Percentiles rank a stretch among this genome's conserved stretches.
phyloP scores from a whole-genome alignment of 1,284 basidiomycete genomes.

The Inonotus obliquus region DNA sequence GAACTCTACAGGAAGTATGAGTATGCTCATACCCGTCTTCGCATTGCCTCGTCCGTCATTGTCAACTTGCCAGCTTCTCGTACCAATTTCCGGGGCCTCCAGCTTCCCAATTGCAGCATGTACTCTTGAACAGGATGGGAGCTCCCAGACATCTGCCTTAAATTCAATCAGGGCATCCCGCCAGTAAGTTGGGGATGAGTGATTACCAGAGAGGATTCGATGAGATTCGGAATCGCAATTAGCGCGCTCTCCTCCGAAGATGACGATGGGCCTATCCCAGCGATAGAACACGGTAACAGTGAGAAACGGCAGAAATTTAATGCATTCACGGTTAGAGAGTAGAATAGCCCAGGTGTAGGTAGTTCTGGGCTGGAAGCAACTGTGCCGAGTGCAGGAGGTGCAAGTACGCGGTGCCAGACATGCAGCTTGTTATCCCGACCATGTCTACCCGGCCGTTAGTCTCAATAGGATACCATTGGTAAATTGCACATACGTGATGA shows the following conservation, averaged over 20 bases:
- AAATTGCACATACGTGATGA: slow-evolving; percentile 62
- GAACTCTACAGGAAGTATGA: background rate
- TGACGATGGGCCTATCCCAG: slow-evolving; percentile 16
- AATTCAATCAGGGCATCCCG: slow-evolving; percentile 4
- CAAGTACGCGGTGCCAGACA: slow-evolving; percentile 54
- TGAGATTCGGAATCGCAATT: slow-evolving; percentile 79
- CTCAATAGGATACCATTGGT: background rate
- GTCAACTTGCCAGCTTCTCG: slow-evolving; percentile 27
- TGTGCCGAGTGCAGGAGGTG: slow-evolving; percentile 45
- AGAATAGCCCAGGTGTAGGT: slow-evolving; percentile 47
- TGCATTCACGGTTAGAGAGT: slow-evolving; percentile 81
- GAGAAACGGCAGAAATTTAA: slow-evolving; percentile 88
- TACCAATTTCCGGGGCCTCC: slow-evolving; percentile 23
- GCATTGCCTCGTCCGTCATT: slow-evolving; percentile 42
- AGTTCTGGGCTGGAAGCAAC: slow-evolving; percentile 47
- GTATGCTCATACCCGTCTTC: slow-evolving; percentile 35
- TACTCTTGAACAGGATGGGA: slow-evolving; percentile 59
- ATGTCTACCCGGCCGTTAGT: slow-evolving; percentile 47
- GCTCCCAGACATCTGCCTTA: slow-evolving; percentile 76
- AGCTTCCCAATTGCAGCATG: slow-evolving; percentile 76
- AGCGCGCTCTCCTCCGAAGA: slow-evolving; percentile 37
- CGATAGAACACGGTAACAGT: slow-evolving; percentile 31
- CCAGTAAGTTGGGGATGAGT: background rate
- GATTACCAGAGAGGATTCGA: slow-evolving; percentile 78
- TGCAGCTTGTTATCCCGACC: slow-evolving; percentile 82